Evolutionary conservation across 2,329 filamentous ascomycete genomes (phyloP).

Genomic region (Fusarium sp.): DNA sequence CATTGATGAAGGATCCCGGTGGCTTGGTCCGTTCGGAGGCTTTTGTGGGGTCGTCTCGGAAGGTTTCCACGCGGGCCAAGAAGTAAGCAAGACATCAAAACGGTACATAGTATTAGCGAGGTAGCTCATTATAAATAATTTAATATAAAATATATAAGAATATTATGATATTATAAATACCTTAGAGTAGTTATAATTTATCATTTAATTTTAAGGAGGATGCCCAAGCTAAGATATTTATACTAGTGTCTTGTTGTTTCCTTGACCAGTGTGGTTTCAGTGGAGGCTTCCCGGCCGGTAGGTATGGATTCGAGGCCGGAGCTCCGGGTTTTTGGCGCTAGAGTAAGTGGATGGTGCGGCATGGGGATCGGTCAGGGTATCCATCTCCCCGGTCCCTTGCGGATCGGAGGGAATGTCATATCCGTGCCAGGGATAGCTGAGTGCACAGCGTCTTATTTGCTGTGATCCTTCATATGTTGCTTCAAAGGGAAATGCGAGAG

Average conservation of each 20-base stretch:
- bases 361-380: background rate
- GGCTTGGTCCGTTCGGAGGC: slow-evolving; percentile 32
- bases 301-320: background rate
- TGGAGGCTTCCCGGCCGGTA: background rate
- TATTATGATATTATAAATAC: too few species aligned
- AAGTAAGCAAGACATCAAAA: too few species aligned
- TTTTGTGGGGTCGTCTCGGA: slow-evolving; percentile 34
- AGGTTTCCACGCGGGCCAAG: slow-evolving; percentile 13
- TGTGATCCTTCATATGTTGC: background rate
- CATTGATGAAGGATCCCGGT: background rate
- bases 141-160: too few species aligned
- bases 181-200: too few species aligned
- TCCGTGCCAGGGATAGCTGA: background rate
- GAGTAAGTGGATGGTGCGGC: background rate
- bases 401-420: background rate
- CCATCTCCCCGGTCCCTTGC: background rate
- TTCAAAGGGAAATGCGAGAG: background rate
- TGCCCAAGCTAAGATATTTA: too few species aligned
- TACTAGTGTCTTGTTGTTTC: too few species aligned
- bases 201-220: too few species aligned
- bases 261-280: slow-evolving; percentile 8
- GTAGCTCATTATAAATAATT: too few species aligned
- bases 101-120: too few species aligned
- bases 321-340: background rate
- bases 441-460: background rate